These are phyloP conservation scores for Tylopilus rubrobrunneus DNA, from an alignment of 768 basidiomycete species.

Conservation along the genomic window DNA sequence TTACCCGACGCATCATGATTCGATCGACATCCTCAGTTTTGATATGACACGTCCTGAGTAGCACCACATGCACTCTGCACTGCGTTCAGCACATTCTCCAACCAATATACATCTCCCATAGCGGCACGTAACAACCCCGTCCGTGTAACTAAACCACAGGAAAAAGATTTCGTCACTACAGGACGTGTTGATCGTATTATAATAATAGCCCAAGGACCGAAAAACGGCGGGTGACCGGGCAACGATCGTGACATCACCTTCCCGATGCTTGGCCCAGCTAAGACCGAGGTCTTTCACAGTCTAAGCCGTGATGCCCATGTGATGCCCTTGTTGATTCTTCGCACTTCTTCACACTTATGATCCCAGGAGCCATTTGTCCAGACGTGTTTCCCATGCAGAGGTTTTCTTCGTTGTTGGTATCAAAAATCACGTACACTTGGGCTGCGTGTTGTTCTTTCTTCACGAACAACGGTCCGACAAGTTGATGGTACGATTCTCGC, in stretches of 20 bases:
- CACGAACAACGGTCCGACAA: constrained; percentile 8
- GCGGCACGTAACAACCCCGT: constrained; percentile 2
- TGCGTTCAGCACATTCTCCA: constrained; percentile 3
- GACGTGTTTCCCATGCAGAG: constrained; percentile 24
- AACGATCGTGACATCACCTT: constrained; percentile 18
- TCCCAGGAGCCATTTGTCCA: constrained; percentile 2
- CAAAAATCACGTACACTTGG: constrained; percentile 17
- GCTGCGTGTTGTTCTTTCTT: not conserved
- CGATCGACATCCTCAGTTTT: constrained; percentile 20
- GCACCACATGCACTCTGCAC: constrained; percentile 22
- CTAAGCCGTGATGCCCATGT: constrained; percentile 15
- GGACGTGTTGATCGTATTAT: not conserved
- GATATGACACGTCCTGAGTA: constrained; percentile 23
- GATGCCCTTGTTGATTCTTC: constrained; percentile 9
- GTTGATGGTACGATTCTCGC: constrained; percentile 4
- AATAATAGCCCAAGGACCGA: constrained; percentile 4
- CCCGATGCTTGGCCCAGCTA: constrained; percentile 6
- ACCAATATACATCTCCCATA: constrained; percentile 4
- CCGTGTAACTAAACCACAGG: constrained; percentile 9
- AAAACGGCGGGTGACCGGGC: not conserved
- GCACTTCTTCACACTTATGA: constrained; percentile 6
- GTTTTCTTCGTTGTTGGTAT: constrained; percentile 11
- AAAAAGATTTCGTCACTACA: constrained; percentile 3
- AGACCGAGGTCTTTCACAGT: constrained; percentile 21
- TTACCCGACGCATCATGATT: constrained; percentile 20